Percentiles rank a stretch among this genome's conserved stretches.
Evolutionary conservation across 805 yeast species (phyloP).

Genomic region (Candida michaelii): DNA sequence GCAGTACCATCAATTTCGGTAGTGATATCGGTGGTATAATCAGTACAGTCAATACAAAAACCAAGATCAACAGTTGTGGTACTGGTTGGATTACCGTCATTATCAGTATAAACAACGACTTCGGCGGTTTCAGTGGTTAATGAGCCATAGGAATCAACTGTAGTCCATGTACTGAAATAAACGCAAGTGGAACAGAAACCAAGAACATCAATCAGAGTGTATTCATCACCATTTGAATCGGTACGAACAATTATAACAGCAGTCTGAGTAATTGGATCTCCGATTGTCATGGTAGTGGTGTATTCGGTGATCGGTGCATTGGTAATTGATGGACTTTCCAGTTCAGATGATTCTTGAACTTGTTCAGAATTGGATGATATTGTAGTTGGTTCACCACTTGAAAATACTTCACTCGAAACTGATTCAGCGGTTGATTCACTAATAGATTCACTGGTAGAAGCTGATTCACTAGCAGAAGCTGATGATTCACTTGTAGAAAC

Average conservation of each 20-base stretch:
- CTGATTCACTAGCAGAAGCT: slow-evolving; percentile 8
- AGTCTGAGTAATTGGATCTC: slow-evolving; percentile 11
- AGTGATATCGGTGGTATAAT: slow-evolving; percentile 10
- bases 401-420: neutral
- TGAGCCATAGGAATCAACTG: slow-evolving; percentile 12
- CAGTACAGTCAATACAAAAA: slow-evolving; percentile 11
- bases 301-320: no score
- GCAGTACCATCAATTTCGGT: slow-evolving; percentile 13
- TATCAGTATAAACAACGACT: slow-evolving; percentile 15
- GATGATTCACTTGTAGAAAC: no score
- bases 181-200: slow-evolving; percentile 5
- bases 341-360: neutral
- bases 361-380: neutral
- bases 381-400: no score
- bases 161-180: slow-evolving; percentile 13
- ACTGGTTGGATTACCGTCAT: slow-evolving; percentile 12
- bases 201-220: slow-evolving; percentile 14
- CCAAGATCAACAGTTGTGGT: slow-evolving; percentile 11
- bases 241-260: slow-evolving; percentile 14
- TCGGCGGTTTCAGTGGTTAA: slow-evolving; percentile 13
- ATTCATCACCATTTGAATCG: slow-evolving; percentile 10
- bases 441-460: slow-evolving; percentile 1
- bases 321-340: neutral
- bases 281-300: slow-evolving; percentile 23
- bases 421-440: neutral